Percentiles rank a stretch among this genome's conserved stretches.
phyloP scores from a whole-genome alignment of 2,329 filamentous ascomycete genomes.

The Botryotinia calthae region DNA sequence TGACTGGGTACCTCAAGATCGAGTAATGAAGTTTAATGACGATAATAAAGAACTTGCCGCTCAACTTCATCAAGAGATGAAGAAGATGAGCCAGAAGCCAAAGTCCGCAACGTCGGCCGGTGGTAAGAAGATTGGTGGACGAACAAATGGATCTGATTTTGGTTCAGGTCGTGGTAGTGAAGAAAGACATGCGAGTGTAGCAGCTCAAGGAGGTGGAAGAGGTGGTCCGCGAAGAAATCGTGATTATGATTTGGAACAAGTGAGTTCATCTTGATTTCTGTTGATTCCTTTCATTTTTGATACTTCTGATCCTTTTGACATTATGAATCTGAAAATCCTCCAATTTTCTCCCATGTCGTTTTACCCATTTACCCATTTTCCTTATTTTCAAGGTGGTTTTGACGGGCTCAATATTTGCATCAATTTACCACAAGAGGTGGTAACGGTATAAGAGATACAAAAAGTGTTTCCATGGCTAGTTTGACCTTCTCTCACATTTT shows the following conservation, averaged over 20 bases:
- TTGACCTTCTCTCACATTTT: neutral
- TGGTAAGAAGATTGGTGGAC: slow-evolving; percentile 55
- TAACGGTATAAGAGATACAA: neutral
- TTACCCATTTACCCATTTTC: neutral
- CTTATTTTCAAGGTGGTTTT: neutral
- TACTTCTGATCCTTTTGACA: no score
- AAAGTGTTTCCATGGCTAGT: neutral
- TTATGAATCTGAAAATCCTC: neutral
- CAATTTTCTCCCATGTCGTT: no score
- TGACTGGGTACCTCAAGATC: slow-evolving; percentile 94
- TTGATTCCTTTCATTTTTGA: slow-evolving; percentile 26
- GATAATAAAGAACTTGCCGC: slow-evolving; percentile 89
- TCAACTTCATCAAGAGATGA: slow-evolving; percentile 68
- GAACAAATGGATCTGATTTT: slow-evolving; percentile 53
- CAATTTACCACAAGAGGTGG: neutral
- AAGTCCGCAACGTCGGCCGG: slow-evolving; percentile 54
- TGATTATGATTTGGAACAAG: slow-evolving; percentile 81
- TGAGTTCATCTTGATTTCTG: slow-evolving; percentile 56
- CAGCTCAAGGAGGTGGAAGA: slow-evolving; percentile 51
- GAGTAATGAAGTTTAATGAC: slow-evolving; percentile 88
- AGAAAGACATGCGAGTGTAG: slow-evolving; percentile 64
- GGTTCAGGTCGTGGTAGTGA: slow-evolving; percentile 72
- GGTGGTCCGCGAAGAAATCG: slow-evolving; percentile 71
- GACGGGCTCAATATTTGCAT: neutral
- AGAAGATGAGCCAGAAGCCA: slow-evolving; percentile 41